Evolutionary conservation across 2,329 filamentous ascomycete genomes (phyloP), one percentile per base, ranked within the genome.

Genomic region (Botryotinia calthae): DNA sequence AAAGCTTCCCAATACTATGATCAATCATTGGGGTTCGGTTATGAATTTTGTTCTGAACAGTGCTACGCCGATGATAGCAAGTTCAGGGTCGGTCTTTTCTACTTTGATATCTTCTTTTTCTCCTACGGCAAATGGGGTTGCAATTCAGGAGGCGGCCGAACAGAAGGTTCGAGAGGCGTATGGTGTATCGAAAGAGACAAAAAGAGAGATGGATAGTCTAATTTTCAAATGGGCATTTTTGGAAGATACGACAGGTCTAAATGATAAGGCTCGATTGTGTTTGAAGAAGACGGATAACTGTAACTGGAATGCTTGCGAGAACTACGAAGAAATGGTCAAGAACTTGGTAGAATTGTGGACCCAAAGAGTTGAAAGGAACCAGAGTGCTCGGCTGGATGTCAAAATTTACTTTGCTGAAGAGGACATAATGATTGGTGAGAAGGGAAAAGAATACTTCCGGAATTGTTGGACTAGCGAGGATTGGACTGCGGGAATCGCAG

Each of bases 381-480:
- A 72, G 34, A 73, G 56, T 22, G 58, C 65, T 59, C 76, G 73
- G 40, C 72, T 80, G 44, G 76, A 48, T 10, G 67, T 80, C 0
- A 72, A 73, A 22, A 69, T 78, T 14, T 61, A 74, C 5, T 84
- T 84, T 76, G 76, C 81, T 1, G 80, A 78, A 25, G 79, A 77
- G 4, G 85, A 86, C 78, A 75, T 81, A 1, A 80, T 86, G 82
- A 83, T 84, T 62, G 84, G 83, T 0, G 80, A 80, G 61, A 78
- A 78, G 20, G 85, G 85, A 4, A 80, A 81, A 77, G 71, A 77
- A 58, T 86, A 84, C 78, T 83, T 85, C 66, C 80, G 84, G 72
- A 63, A 80, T 6, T 83, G 83, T 71, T 86, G 83, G 82, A 74
- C 69, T 31, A 72, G 76, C 20, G 79, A 78, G 9, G 78, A 75